Conservation (phyloP, 2,329 filamentous ascomycete genomes). For the Xylogone sp. region DNA sequence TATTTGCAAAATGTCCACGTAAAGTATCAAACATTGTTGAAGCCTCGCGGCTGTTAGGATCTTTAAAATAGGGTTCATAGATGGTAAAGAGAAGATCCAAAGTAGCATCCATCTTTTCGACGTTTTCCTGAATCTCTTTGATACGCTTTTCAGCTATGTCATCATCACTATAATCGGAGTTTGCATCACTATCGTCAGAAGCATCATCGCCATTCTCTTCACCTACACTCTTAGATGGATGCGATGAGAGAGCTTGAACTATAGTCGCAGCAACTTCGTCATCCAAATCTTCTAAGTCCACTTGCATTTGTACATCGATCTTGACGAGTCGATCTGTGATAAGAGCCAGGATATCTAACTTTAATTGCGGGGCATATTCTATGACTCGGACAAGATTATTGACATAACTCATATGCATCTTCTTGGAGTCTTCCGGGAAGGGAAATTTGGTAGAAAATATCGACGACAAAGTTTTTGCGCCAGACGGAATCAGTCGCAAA, state of each 20-base stretch:
- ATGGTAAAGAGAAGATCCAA: conserved; percentile 84
- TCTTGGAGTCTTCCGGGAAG: conserved; percentile 70
- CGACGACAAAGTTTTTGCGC: conserved; percentile 64
- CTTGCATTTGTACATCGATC: conserved; percentile 92
- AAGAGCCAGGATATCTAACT: conserved; percentile 75
- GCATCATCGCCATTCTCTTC: conserved; percentile 45
- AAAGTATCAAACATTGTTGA: conserved; percentile 74
- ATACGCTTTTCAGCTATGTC: conserved; percentile 61
- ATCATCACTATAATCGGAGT: conserved; percentile 69
- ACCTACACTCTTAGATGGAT: conserved; percentile 38
- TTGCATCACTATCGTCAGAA: conserved; percentile 59
- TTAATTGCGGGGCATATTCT: conserved; percentile 73
- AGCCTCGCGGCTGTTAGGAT: conserved; percentile 64
- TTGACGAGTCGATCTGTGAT: conserved; percentile 86
- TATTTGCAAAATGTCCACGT: conserved; percentile 79
- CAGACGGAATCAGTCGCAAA: conserved; percentile 76
- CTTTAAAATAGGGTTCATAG: conserved; percentile 69
- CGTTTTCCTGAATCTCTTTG: conserved; percentile 71
- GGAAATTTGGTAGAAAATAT: conserved; percentile 70
- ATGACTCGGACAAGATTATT: conserved; percentile 77
- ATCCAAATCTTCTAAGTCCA: conserved; percentile 88
- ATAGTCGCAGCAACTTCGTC: conserved; percentile 79
- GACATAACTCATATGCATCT: conserved; percentile 82
- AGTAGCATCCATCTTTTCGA: conserved; percentile 87
- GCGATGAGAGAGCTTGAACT: conserved; percentile 46